Percentiles rank a stretch among this genome's conserved stretches.
Evolutionary conservation across 768 basidiomycete species (phyloP).

Genomic region (Lanmaoa pseudosensibilis): DNA sequence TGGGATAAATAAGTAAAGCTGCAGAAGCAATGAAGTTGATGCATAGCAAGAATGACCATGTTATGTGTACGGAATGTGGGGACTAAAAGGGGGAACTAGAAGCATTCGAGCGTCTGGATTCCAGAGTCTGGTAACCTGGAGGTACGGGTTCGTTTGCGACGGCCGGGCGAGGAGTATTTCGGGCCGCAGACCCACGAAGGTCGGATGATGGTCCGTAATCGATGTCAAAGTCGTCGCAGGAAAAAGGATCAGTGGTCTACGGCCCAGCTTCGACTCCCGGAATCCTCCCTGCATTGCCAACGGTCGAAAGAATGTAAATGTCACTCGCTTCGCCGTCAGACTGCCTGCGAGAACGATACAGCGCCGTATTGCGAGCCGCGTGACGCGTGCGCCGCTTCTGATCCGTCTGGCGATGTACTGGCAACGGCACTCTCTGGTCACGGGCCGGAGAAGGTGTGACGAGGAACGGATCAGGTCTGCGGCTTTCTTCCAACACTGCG

Average conservation of each 20-base stretch:
- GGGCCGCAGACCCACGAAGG: background rate
- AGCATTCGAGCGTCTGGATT: background rate
- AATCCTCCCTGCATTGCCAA: background rate
- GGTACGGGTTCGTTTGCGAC: background rate
- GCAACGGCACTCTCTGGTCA: background rate
- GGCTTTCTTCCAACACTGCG: background rate
- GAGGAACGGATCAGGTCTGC: conserved; percentile 6
- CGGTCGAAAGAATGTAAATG: background rate
- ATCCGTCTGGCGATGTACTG: background rate
- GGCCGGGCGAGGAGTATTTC: background rate
- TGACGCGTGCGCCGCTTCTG: conserved; percentile 6
- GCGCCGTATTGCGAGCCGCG: background rate
- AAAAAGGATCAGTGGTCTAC: background rate
- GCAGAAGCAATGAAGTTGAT: background rate
- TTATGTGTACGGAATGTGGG: background rate
- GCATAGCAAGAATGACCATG: background rate
- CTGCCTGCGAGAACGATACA: background rate
- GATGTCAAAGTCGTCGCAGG: background rate
- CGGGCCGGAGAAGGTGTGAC: background rate
- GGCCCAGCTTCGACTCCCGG: background rate
- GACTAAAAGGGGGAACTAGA: no score
- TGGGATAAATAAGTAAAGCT: no score
- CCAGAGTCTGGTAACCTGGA: conserved; percentile 1
- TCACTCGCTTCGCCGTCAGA: background rate
- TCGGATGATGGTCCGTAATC: background rate